phyloP scores from a whole-genome alignment of 2,329 filamentous ascomycete genomes.

The Venturia nashicola region DNA sequence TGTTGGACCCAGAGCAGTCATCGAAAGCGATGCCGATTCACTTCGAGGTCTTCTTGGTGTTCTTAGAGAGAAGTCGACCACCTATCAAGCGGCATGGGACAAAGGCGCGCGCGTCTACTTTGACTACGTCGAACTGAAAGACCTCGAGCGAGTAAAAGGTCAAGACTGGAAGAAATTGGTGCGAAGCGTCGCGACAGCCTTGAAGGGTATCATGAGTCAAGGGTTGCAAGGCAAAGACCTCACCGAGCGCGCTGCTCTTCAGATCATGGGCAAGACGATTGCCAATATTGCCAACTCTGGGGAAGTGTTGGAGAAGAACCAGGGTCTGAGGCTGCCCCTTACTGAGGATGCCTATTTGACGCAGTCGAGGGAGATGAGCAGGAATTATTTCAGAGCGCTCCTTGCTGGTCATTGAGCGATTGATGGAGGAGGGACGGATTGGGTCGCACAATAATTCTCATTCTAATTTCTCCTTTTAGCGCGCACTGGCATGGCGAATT shows the following conservation, averaged over 20 bases:
- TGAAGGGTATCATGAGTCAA: constrained; percentile 22
- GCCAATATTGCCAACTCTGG: constrained; percentile 34
- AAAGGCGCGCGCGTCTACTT: constrained; percentile 70
- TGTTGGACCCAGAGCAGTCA: constrained; percentile 71
- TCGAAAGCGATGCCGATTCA: constrained; percentile 65
- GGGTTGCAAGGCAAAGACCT: constrained; percentile 28
- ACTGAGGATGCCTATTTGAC: constrained; percentile 61
- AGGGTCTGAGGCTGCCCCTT: constrained; percentile 49
- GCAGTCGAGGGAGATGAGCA: constrained; percentile 58
- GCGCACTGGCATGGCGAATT: background rate
- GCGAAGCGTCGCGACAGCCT: constrained; percentile 13
- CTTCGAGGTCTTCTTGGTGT: constrained; percentile 57
- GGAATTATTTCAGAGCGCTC: constrained; percentile 54
- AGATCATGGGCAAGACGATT: constrained; percentile 68
- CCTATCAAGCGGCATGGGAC: constrained; percentile 58
- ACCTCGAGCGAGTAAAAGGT: constrained; percentile 20
- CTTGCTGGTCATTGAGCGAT: constrained; percentile 31
- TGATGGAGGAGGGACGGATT: background rate
- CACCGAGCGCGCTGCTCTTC: constrained; percentile 55
- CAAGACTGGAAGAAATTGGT: constrained; percentile 13
- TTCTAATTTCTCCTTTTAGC: background rate
- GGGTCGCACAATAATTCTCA: background rate
- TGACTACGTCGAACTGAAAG: constrained; percentile 43
- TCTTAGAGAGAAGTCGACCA: constrained; percentile 36
- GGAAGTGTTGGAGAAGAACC: constrained; percentile 27